Conservation (phyloP, 352 stramenopile species). For the Globisporangium iwayamae region DNA sequence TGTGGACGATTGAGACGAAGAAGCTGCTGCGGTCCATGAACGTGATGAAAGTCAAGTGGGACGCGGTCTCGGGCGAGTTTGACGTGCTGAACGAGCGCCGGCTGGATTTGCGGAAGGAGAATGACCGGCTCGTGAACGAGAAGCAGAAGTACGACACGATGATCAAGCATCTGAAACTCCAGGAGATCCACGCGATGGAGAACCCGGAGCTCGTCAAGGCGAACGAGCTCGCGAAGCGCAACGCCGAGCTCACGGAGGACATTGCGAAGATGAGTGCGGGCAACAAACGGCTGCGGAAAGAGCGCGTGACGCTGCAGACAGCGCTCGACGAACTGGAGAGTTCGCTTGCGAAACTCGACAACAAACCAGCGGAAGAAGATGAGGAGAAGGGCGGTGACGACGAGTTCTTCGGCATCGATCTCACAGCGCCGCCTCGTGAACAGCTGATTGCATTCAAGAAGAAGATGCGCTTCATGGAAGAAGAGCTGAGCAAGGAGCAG, state of each 20-base stretch:
- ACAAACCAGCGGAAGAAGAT: constrained; percentile 40
- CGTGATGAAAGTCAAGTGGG: constrained; percentile 66
- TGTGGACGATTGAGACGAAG: constrained; percentile 85
- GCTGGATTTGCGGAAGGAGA: constrained; percentile 66
- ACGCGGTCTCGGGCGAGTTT: constrained; percentile 65
- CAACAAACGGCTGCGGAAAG: constrained; percentile 83
- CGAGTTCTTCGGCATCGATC: constrained; percentile 78
- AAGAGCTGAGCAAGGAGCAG: constrained; percentile 80
- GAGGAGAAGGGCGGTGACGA: constrained; percentile 53
- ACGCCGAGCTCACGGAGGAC: constrained; percentile 77
- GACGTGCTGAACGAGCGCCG: constrained; percentile 57
- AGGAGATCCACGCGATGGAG: constrained; percentile 65
- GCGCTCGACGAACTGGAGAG: constrained; percentile 71
- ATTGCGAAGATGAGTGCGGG: constrained; percentile 80
- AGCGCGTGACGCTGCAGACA: constrained; percentile 62
- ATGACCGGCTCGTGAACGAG: constrained; percentile 64
- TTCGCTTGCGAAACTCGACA: constrained; percentile 58
- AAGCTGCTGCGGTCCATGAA: constrained; percentile 60
- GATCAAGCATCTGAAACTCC: constrained; percentile 81
- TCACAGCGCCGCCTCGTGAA: constrained; percentile 44
- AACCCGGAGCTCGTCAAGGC: constrained; percentile 77
- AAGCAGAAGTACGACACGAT: constrained; percentile 72
- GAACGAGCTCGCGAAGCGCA: constrained; percentile 70
- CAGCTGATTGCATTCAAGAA: constrained; percentile 61
- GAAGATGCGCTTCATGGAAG: constrained; percentile 68